Evolutionary conservation across 2,329 filamentous ascomycete genomes (phyloP).

Genomic region (Aureobasidium subglaciale): DNA sequence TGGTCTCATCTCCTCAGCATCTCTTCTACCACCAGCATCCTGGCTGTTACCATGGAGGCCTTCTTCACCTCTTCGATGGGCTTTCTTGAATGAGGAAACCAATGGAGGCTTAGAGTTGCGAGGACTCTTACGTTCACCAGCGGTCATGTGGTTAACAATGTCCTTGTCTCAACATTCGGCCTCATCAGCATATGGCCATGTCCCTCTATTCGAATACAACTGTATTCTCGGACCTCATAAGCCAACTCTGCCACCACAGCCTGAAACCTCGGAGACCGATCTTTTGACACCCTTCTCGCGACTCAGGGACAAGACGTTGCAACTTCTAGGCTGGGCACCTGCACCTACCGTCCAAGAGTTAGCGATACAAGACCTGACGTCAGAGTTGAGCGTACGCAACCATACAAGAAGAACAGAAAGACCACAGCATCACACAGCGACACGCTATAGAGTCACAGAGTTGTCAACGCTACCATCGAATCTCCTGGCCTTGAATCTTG

Average conservation of each 20-base stretch:
- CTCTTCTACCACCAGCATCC: background rate
- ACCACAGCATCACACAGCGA: background rate
- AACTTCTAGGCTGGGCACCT: conserved; percentile 4
- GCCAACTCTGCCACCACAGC: background rate
- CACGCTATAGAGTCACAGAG: background rate
- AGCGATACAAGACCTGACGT: background rate
- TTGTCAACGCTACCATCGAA: background rate
- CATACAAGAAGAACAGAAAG: background rate
- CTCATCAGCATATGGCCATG: background rate
- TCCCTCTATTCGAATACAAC: background rate
- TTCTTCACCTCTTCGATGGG: conserved; percentile 11
- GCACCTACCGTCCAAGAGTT: background rate
- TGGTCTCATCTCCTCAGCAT: background rate
- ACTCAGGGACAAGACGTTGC: background rate
- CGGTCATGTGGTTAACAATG: background rate
- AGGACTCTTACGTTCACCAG: background rate
- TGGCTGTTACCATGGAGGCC: conserved; percentile 10
- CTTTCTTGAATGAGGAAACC: background rate
- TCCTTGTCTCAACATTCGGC: background rate
- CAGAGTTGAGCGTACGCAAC: background rate
- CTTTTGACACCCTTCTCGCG: background rate
- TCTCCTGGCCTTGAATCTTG: conserved; percentile 4
- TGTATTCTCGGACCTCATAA: conserved; percentile 9
- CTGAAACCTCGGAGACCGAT: background rate
- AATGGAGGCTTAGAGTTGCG: background rate